Base-by-base conservation (phyloP, 306 rosid genomes). In the Vigna nakashimae region DNA sequence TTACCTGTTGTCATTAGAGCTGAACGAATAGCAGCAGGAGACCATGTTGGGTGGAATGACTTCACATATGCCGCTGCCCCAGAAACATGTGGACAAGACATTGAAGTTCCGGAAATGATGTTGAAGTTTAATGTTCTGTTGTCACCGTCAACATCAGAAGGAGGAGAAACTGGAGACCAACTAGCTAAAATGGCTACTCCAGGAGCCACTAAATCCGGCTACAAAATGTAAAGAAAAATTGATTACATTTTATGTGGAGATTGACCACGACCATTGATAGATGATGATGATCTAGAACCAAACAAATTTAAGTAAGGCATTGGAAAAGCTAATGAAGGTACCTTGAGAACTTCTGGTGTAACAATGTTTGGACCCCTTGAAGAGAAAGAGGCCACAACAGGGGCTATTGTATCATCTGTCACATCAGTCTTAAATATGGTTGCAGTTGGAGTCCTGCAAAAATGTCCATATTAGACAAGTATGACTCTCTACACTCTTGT, bases 181-280 rank as follows among this genome's bases (percentile, higher is more conserved):
- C 77, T 79, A 10, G 89, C 87, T 1, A 86, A 71, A 86, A 86
- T 86, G 2, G 73, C 51, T 68, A 74, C 79, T 64, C 91, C 89
- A 0, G 89, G 91, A 16, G 89, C 88, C 13, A 75, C 71, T 17
- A 81, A 68, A 72, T 82, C 86, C 4, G 82, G 79, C 86, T 82
- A 55, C 65, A 49, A 36, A 26, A 62, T 43, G 3, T 62, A 18
- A 32, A 40, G 28, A 16, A 6, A 9, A 56, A 20, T 1, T 2
- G 4, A 2, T 7, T 28, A 12, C 2, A 1, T 58, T 14, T 26
- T 15, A 13, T 13, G 2, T 13, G 11, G 9, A 58, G 38, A 24
- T 57, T 22, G 1, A 5, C 9, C 0, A 5, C n/a, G 65, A 11
- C 38, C 12, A 12, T 26, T 12, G 4, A 56, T 22, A 10, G 7